phyloP scores from a whole-genome alignment of 2,329 filamentous ascomycete genomes.

The Aspergillus chevalieri region DNA sequence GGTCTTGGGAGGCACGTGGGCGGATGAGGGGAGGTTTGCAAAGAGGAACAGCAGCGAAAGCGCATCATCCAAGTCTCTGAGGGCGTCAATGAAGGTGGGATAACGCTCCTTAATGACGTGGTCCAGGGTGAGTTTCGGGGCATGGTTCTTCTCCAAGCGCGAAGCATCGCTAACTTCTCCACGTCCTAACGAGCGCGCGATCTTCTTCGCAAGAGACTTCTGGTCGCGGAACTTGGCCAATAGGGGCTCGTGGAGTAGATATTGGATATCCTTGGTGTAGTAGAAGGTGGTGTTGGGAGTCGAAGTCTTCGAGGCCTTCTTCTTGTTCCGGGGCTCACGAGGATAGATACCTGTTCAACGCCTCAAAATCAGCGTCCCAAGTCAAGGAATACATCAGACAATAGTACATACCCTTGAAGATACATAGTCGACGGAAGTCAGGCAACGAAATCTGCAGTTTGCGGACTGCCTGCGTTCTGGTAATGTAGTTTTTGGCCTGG shows the following conservation, averaged over 20 bases:
- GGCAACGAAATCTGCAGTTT: slow-evolving; percentile 96
- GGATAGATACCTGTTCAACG: slow-evolving; percentile 70
- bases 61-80: slow-evolving; percentile 93
- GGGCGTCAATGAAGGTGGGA: slow-evolving; percentile 88
- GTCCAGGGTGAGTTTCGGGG: slow-evolving; percentile 83
- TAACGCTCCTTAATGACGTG: slow-evolving; percentile 98
- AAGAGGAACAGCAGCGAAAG: slow-evolving; percentile 96
- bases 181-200: slow-evolving; percentile 81
- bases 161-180: slow-evolving; percentile 86
- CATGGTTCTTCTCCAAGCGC: slow-evolving; percentile 83
- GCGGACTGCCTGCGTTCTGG: slow-evolving; percentile 89
- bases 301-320: slow-evolving; percentile 88
- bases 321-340: slow-evolving; percentile 91
- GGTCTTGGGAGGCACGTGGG: slow-evolving; percentile 87
- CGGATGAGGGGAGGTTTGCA: slow-evolving; percentile 86
- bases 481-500: slow-evolving; percentile 97
- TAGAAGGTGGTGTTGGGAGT: slow-evolving; percentile 89
- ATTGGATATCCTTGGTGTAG: slow-evolving; percentile 94
- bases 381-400: background rate
- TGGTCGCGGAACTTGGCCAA: slow-evolving; percentile 94
- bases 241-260: slow-evolving; percentile 92
- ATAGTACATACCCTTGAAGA: slow-evolving; percentile 71
- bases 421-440: slow-evolving; percentile 96
- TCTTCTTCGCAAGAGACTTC: slow-evolving; percentile 96
- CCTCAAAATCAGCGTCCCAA: background rate